Evolutionary conservation across 202 grass and related monocot species (phyloP).

Genomic region (Carex arenaria): DNA sequence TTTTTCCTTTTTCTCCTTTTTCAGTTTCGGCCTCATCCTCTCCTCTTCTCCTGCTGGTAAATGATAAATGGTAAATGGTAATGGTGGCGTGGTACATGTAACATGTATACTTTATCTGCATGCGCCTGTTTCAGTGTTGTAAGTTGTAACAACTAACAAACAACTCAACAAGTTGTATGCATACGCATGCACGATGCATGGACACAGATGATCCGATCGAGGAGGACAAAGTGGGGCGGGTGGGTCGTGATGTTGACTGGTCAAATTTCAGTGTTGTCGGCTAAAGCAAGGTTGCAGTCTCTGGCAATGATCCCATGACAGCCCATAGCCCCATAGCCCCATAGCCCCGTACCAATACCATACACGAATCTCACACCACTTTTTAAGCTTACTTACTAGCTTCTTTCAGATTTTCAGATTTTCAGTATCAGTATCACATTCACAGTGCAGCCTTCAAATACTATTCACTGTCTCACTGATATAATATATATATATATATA

Average conservation of each 20-base stretch:
- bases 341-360: not conserved
- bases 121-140: not conserved
- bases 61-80: too few species aligned
- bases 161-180: not conserved
- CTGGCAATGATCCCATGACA: constrained; percentile 13
- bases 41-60: not conserved
- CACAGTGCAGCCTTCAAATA: not conserved
- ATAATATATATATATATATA: too few species aligned
- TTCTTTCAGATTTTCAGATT: too few species aligned
- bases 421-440: not conserved
- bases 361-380: not conserved
- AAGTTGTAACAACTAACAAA: too few species aligned
- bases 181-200: too few species aligned
- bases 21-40: not conserved
- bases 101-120: too few species aligned
- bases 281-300: constrained; percentile 8
- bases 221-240: not conserved
- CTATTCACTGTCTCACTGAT: too few species aligned
- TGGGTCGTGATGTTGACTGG: constrained; percentile 10
- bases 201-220: not conserved
- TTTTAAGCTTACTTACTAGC: too few species aligned
- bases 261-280: constrained; percentile 23
- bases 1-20: not conserved
- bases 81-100: not conserved
- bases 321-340: not conserved